phyloP scores from a whole-genome alignment of 768 basidiomycete genomes.

The Hygrocybe punicea region DNA sequence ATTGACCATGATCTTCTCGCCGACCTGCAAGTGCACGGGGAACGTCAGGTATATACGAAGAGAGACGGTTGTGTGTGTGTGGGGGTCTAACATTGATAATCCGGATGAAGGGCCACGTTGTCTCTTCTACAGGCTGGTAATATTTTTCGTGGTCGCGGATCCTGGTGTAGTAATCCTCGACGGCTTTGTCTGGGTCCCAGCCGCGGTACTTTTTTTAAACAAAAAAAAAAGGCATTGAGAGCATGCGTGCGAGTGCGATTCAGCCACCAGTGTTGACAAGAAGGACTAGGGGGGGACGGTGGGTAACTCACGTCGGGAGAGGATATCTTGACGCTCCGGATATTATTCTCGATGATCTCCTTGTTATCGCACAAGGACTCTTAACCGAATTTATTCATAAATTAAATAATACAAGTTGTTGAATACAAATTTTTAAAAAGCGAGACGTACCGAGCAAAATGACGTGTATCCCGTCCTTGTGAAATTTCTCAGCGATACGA shows the following conservation, averaged over 20 bases:
- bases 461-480: slow-evolving; percentile 84
- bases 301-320: slow-evolving; percentile 81
- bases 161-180: slow-evolving; percentile 87
- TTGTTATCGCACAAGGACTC: slow-evolving; percentile 90
- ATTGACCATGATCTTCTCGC: slow-evolving; percentile 95
- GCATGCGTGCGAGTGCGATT: background rate
- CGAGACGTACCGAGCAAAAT: slow-evolving; percentile 84
- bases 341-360: slow-evolving; percentile 91
- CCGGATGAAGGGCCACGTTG: slow-evolving; percentile 89
- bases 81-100: slow-evolving; percentile 79
- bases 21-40: slow-evolving; percentile 52
- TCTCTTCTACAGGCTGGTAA: slow-evolving; percentile 90
- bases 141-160: slow-evolving; percentile 82
- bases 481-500: slow-evolving; percentile 78
- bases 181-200: slow-evolving; percentile 90
- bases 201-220: slow-evolving; percentile 66
- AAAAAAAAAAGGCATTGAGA: slow-evolving; percentile 5
- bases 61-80: no score
- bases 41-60: no score
- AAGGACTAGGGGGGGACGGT: background rate
- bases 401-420: no score
- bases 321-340: slow-evolving; percentile 94
- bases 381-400: no score
- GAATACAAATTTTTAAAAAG: no score
- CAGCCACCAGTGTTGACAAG: background rate